These are phyloP conservation scores for Leccinum rimulosum DNA, from an alignment of 768 basidiomycete genomes.

Conservation along the genomic window DNA sequence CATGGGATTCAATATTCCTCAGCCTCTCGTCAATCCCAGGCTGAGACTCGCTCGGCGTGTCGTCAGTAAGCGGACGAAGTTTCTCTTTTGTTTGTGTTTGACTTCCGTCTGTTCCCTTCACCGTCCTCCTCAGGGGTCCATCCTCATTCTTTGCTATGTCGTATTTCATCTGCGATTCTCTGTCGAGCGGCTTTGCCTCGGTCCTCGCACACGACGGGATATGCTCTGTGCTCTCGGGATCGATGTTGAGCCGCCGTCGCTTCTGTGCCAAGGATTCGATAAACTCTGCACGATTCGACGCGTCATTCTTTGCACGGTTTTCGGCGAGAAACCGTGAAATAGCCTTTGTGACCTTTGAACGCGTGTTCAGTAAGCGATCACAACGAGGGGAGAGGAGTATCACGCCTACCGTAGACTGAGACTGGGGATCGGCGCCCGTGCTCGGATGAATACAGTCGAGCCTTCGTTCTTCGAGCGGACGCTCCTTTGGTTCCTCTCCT, in stretches of 20 bases:
- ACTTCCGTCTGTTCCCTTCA: constrained; percentile 33
- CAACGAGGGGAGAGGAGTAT: neutral
- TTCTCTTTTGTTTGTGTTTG: constrained; percentile 11
- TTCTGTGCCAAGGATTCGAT: constrained; percentile 58
- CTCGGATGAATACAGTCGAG: constrained; percentile 55
- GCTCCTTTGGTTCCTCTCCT: constrained; percentile 26
- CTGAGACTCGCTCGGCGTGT: constrained; percentile 42
- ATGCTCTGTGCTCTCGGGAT: constrained; percentile 31
- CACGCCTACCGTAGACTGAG: constrained; percentile 57
- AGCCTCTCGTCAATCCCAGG: constrained; percentile 66
- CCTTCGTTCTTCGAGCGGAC: constrained; percentile 62
- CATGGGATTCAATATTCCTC: constrained; percentile 64
- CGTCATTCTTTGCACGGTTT: constrained; percentile 69
- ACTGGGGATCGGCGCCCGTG: constrained; percentile 44
- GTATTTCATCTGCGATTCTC: constrained; percentile 81
- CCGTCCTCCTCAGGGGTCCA: constrained; percentile 65
- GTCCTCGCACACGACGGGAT: constrained; percentile 67
- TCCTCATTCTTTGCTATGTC: constrained; percentile 85
- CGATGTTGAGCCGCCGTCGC: constrained; percentile 40
- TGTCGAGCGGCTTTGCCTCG: constrained; percentile 66
- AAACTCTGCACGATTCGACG: constrained; percentile 77
- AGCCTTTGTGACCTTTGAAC: constrained; percentile 58
- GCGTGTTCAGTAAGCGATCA: constrained; percentile 7
- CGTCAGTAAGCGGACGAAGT: constrained; percentile 20
- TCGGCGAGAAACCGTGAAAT: constrained; percentile 71